Conservation (phyloP, 2,329 filamentous ascomycete species). For the Aspergillus sp. region DNA sequence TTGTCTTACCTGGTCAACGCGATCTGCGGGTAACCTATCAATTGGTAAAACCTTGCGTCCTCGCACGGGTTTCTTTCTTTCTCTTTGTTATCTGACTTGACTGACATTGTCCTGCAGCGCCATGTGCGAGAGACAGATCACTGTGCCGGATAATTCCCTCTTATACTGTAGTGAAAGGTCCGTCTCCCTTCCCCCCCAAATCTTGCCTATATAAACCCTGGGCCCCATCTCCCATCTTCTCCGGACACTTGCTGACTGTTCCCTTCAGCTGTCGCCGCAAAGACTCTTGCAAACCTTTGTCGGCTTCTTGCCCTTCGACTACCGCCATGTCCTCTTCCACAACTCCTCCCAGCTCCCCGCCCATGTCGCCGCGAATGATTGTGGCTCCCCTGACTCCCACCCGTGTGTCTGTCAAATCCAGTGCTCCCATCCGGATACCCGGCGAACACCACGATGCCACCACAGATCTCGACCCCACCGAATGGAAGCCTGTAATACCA, state of each 20-base stretch:
- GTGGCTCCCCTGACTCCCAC: constrained; percentile 32
- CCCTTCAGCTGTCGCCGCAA: constrained; percentile 38
- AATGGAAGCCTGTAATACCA: constrained; percentile 42
- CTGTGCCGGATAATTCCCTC: constrained; percentile 51
- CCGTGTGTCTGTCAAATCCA: constrained; percentile 11
- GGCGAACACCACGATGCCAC: constrained; percentile 29
- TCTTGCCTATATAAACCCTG: constrained; percentile 1
- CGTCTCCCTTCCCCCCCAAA: constrained; percentile 13
- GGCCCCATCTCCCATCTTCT: not conserved
- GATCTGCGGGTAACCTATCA: constrained; percentile 8
- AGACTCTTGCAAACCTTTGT: constrained; percentile 39
- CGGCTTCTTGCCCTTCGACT: constrained; percentile 28
- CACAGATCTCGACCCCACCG: constrained; percentile 42
- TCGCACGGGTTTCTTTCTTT: constrained; percentile 9
- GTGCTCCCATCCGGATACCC: constrained; percentile 30
- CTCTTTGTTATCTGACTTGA: constrained; percentile 21
- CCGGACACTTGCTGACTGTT: not conserved
- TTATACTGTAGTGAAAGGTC: constrained; percentile 60
- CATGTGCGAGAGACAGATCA: constrained; percentile 59
- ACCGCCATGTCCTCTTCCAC: constrained; percentile 20
- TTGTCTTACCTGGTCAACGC: constrained; percentile 5
- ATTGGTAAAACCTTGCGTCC: constrained; percentile 6
- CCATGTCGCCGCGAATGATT: constrained; percentile 29
- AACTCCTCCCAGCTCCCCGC: constrained; percentile 27
- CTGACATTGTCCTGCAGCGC: constrained; percentile 37